These are phyloP conservation scores for Arthrinium phaeospermum DNA, from an alignment of 2,329 filamentous ascomycete species.

Conservation along the genomic window DNA sequence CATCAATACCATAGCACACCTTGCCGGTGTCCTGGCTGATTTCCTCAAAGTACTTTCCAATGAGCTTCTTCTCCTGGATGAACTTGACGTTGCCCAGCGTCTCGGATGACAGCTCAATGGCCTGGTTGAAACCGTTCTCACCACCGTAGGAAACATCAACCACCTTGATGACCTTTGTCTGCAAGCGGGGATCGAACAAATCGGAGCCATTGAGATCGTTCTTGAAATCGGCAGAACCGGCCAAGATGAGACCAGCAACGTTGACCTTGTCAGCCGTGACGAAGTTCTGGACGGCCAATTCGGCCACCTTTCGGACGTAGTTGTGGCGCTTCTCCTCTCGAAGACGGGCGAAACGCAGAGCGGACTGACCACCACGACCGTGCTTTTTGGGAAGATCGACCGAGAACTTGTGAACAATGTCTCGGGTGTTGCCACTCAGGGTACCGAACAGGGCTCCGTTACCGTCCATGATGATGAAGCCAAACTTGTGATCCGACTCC, in stretches of 20 bases:
- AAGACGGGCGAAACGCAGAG: slow-evolving; percentile 98
- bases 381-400: slow-evolving; percentile 99
- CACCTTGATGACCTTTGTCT: slow-evolving; percentile 97
- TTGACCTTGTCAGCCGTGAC: slow-evolving; percentile 99
- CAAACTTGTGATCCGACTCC: slow-evolving; percentile 98
- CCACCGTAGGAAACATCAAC: slow-evolving; percentile 99
- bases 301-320: slow-evolving; percentile 98
- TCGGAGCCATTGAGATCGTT: slow-evolving; percentile 98
- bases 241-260: slow-evolving; percentile 91
- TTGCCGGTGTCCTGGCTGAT: slow-evolving; percentile 97
- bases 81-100: slow-evolving; percentile 99
- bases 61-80: slow-evolving; percentile 99
- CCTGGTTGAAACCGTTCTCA: slow-evolving; percentile 99
- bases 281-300: slow-evolving; percentile 97
- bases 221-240: slow-evolving; percentile 99
- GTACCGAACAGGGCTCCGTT: slow-evolving; percentile 98
- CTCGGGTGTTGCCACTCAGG: slow-evolving; percentile 94
- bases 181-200: slow-evolving; percentile 91
- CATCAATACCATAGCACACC: slow-evolving; percentile 97
- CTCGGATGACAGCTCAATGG: slow-evolving; percentile 93
- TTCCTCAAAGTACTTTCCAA: slow-evolving; percentile 98
- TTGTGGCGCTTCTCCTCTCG: slow-evolving; percentile 99
- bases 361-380: slow-evolving; percentile 99
- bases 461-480: slow-evolving; percentile 99
- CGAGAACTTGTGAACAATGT: slow-evolving; percentile 96